Conservation (phyloP, 1,284 basidiomycete species). For the Butyriboletus pseudospeciosus region DNA sequence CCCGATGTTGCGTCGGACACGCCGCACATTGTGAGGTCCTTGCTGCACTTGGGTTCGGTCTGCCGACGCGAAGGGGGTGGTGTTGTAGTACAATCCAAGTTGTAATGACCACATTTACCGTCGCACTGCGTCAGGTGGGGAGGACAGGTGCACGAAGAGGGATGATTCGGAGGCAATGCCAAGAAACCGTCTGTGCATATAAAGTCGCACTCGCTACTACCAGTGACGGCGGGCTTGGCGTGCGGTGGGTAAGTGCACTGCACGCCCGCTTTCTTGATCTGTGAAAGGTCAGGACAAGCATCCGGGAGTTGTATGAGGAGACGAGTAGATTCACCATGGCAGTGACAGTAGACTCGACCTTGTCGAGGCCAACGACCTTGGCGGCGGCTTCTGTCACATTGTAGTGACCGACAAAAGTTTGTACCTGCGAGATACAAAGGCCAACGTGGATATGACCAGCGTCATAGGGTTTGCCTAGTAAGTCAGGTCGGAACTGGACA, state of each 20-base stretch:
- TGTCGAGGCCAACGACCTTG: slow-evolving; percentile 15
- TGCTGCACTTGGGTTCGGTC: slow-evolving; percentile 12
- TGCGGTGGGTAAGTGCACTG: slow-evolving; percentile 25
- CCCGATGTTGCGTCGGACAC: slow-evolving; percentile 8
- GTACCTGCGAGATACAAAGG: slow-evolving; percentile 19
- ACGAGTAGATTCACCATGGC: slow-evolving; percentile 8
- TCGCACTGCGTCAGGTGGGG: slow-evolving; percentile 16
- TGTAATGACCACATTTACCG: slow-evolving; percentile 17
- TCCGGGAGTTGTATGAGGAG: too few species aligned
- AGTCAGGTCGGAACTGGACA: neutral
- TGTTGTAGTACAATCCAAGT: slow-evolving; percentile 2
- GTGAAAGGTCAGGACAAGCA: neutral
- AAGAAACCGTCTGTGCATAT: slow-evolving; percentile 22
- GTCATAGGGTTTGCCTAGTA: slow-evolving; percentile 17
- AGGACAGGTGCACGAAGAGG: slow-evolving; percentile 21
- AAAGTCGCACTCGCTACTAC: slow-evolving; percentile 15
- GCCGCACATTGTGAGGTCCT: slow-evolving; percentile 17
- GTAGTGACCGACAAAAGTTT: slow-evolving; percentile 9
- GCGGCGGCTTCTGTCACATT: slow-evolving; percentile 15
- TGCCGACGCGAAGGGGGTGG: slow-evolving; percentile 17
- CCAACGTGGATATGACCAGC: slow-evolving; percentile 17
- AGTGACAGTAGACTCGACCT: slow-evolving; percentile 10
- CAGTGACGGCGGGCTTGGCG: slow-evolving; percentile 4
- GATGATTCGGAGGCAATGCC: slow-evolving; percentile 4
- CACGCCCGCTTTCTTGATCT: slow-evolving; percentile 15